Percentiles rank a stretch among this genome's conserved stretches.
Conservation (phyloP, 495 filamentous ascomycete genomes). For the Penicillium coffeae region DNA sequence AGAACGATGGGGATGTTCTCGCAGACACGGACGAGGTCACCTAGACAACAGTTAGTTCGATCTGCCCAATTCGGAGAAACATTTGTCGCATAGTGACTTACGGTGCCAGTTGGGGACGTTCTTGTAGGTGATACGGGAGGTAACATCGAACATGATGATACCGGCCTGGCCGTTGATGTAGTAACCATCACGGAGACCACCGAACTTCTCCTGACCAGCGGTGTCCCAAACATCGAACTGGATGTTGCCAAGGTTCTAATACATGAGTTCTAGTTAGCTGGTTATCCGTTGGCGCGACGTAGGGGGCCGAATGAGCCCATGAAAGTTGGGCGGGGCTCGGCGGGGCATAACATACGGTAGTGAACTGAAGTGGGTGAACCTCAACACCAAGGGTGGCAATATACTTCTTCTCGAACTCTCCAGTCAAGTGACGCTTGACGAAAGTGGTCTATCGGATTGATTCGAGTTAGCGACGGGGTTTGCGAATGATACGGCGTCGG, state of each 20-base stretch:
- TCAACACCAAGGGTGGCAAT: conserved; percentile 99
- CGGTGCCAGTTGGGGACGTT: conserved; percentile 99
- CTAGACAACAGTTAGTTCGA: conserved; percentile 41
- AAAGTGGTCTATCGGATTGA: conserved; percentile 81
- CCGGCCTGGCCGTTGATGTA: conserved; percentile 99
- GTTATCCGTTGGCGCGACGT: conserved; percentile 4
- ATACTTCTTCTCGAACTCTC: conserved; percentile 99
- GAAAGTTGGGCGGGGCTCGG: conserved; percentile 36
- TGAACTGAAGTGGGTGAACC: conserved; percentile 93
- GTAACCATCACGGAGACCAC: conserved; percentile 98
- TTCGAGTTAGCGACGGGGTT: conserved; percentile 25
- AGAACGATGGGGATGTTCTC: conserved; percentile 99
- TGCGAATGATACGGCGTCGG: conserved; percentile 16
- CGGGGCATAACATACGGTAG: conserved; percentile 73
- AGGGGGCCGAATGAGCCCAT: conserved; percentile 5
- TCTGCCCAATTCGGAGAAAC: background rate
- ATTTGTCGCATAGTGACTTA: conserved; percentile 51
- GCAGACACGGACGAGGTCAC: conserved; percentile 98
- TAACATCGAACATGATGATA: conserved; percentile 99
- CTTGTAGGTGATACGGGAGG: conserved; percentile 99
- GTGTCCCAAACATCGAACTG: conserved; percentile 99
- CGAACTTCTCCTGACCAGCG: conserved; percentile 99
- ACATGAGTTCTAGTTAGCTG: conserved; percentile 36
- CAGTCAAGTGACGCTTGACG: conserved; percentile 99
- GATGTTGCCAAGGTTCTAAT: conserved; percentile 87